phyloP scores from a whole-genome alignment of 176 grass and related monocot species.

The Eleusine coracana region DNA sequence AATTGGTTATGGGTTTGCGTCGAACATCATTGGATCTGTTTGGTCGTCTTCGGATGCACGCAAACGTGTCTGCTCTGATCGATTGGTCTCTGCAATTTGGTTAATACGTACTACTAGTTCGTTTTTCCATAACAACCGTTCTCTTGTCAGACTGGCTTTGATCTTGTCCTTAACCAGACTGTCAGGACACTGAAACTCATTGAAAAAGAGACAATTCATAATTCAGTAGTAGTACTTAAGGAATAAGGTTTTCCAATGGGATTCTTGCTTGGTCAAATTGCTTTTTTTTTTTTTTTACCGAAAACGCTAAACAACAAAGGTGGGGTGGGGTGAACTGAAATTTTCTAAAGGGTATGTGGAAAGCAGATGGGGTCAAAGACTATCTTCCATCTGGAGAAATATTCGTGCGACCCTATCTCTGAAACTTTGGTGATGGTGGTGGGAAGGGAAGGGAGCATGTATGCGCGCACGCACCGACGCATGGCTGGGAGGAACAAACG shows the following conservation, averaged over 20 bases:
- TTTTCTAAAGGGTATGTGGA: background rate
- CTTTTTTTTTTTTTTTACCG: background rate
- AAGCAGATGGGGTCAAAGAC: background rate
- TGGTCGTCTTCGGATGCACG: background rate
- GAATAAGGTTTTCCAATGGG: background rate
- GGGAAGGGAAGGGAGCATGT: background rate
- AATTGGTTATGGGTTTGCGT: background rate
- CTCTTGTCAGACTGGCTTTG: background rate
- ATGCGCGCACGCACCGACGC: background rate
- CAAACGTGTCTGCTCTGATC: background rate
- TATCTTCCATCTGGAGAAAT: constrained; percentile 14
- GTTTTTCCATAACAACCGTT: constrained; percentile 28
- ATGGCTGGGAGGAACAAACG: background rate
- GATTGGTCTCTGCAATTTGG: constrained; percentile 15
- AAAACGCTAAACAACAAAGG: constrained; percentile 4
- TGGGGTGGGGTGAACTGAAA: background rate
- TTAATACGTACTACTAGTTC: background rate
- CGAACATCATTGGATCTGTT: background rate
- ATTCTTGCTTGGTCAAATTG: background rate
- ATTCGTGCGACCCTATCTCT: constrained; percentile 12
- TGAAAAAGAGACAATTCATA: background rate
- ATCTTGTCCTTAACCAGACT: background rate
- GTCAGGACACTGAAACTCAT: background rate
- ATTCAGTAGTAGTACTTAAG: background rate
- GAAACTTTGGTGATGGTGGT: constrained; percentile 17